Percentiles rank a stretch among this genome's conserved stretches.
These are phyloP conservation scores for Epichloe sylvatica DNA, from an alignment of 2,329 filamentous ascomycete species.

Conservation along the genomic window DNA sequence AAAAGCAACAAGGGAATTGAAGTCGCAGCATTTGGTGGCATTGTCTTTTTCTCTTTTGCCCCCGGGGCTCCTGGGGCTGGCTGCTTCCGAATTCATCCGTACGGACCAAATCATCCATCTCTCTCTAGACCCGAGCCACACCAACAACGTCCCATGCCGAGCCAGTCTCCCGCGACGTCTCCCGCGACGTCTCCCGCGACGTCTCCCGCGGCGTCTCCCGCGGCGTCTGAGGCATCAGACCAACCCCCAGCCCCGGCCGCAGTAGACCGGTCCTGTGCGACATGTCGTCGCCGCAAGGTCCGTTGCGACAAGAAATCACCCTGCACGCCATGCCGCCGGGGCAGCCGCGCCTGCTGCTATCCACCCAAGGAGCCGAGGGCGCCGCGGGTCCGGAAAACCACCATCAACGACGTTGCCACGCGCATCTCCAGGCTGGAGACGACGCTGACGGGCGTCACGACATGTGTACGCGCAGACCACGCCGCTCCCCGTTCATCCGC, in stretches of 20 bases:
- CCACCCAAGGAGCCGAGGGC: slow-evolving; percentile 13
- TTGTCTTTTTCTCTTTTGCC: too few relatives aligned
- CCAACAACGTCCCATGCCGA: not conserved
- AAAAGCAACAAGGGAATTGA: too few relatives aligned
- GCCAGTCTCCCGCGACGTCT: not conserved
- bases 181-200: not conserved
- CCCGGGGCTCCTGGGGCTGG: too few relatives aligned
- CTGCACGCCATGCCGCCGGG: slow-evolving; percentile 52
- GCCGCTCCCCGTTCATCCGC: not conserved
- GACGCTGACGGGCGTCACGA: slow-evolving; percentile 5
- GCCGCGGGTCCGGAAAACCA: slow-evolving; percentile 16
- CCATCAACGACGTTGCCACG: slow-evolving; percentile 21
- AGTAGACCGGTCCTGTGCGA: slow-evolving; percentile 22
- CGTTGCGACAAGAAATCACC: slow-evolving; percentile 60
- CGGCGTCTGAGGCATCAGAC: not conserved
- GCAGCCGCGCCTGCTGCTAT: slow-evolving; percentile 17
- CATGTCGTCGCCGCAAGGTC: slow-evolving; percentile 43
- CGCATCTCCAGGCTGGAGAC: slow-evolving; percentile 22
- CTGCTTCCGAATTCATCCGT: too few relatives aligned
- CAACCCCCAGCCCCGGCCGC: not conserved
- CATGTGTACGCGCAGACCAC: not conserved
- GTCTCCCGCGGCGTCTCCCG: not conserved
- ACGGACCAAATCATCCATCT: too few relatives aligned
- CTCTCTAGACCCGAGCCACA: too few relatives aligned
- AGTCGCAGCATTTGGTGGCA: too few relatives aligned